Evolutionary conservation across 352 stramenopile genomes (phyloP).

Genomic region (Phytopythium helicoides): DNA sequence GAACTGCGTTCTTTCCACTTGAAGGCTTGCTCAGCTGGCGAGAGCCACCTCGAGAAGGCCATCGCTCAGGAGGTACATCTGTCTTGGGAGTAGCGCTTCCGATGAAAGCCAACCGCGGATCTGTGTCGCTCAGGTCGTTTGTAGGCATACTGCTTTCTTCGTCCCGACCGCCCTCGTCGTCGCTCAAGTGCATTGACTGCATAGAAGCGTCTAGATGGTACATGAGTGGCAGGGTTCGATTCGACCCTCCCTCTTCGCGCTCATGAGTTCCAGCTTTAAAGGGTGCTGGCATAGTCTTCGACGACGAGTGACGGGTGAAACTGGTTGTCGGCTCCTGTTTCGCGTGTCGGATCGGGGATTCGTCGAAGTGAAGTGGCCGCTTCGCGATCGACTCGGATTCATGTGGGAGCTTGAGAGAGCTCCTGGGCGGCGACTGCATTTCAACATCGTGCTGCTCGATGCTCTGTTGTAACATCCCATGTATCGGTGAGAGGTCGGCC

Average conservation of each 20-base stretch:
- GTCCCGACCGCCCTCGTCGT: conserved; percentile 22
- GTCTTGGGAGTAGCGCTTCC: too few relatives aligned
- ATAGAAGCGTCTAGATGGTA: conserved; percentile 59
- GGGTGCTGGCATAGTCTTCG: too few relatives aligned
- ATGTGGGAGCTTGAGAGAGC: neutral
- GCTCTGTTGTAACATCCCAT: conserved; percentile 5
- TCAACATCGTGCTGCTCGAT: neutral
- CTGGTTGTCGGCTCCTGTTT: too few relatives aligned
- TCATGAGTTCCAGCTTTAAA: neutral
- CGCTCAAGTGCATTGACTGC: conserved; percentile 69
- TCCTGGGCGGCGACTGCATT: neutral
- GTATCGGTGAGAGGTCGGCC: conserved; percentile 63
- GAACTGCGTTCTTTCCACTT: neutral
- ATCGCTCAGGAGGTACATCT: too few relatives aligned
- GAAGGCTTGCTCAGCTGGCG: neutral
- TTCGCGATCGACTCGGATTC: too few relatives aligned
- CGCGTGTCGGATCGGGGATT: too few relatives aligned
- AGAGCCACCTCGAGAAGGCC: too few relatives aligned
- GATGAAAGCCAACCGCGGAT: neutral
- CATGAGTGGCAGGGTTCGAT: neutral
- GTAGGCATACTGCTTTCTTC: conserved; percentile 17
- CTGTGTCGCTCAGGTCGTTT: conserved; percentile 1
- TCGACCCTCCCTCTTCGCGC: neutral
- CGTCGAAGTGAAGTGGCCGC: too few relatives aligned
- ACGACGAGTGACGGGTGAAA: too few relatives aligned